A percentile compares a stretch with the other conserved stretches of the same genome.
Conservation (phyloP, 1,139 yeast species). For the Suzukiozyma palmioleophila region DNA sequence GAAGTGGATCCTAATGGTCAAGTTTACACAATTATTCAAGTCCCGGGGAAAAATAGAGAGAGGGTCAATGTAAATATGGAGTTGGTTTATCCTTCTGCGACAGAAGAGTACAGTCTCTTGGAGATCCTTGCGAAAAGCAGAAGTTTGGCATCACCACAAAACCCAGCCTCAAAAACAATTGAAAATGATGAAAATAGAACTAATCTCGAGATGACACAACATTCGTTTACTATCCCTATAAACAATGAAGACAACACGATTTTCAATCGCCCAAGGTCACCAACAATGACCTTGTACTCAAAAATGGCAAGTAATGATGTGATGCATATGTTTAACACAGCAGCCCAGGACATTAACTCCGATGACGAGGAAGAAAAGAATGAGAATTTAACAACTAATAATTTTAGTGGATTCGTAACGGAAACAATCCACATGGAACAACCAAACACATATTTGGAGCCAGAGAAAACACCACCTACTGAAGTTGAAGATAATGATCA, state of each 20-base stretch:
- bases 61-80: constrained; percentile 59
- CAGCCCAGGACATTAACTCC: constrained; percentile 31
- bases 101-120: constrained; percentile 51
- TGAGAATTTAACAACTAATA: constrained; percentile 29
- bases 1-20: constrained; percentile 9
- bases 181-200: not conserved
- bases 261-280: constrained; percentile 42
- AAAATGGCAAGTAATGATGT: constrained; percentile 76
- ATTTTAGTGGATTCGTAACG: constrained; percentile 49
- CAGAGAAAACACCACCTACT: constrained; percentile 28
- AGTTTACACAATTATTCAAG: constrained; percentile 41
- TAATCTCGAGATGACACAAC: constrained; percentile 11
- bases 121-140: constrained; percentile 43
- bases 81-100: constrained; percentile 43
- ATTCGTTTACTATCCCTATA: constrained; percentile 28
- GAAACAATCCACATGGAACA: constrained; percentile 34
- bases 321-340: constrained; percentile 70
- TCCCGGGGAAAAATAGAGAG: constrained; percentile 62
- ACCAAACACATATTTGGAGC: constrained; percentile 4
- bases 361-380: constrained; percentile 29
- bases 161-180: not conserved
- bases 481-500: constrained; percentile 20
- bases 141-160: constrained; percentile 4
- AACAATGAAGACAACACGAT: constrained; percentile 22
- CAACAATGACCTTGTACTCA: constrained; percentile 77